phyloP scores from a whole-genome alignment of 2,329 filamentous ascomycete genomes.

The Alternaria triticimaculans region DNA sequence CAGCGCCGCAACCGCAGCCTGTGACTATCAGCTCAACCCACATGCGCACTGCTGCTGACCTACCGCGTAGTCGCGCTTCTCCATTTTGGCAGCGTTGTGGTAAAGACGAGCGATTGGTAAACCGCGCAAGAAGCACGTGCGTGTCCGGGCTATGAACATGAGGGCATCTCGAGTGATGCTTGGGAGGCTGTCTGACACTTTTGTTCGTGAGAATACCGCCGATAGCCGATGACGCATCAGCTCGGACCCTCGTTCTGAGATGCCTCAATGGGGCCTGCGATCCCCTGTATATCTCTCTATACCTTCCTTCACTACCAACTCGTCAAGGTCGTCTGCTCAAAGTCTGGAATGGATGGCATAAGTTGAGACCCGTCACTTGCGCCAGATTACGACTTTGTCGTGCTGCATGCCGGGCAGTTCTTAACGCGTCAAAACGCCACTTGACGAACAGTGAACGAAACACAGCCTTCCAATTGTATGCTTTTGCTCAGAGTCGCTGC shows the following conservation, averaged over 20 bases:
- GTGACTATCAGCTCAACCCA: conserved; percentile 27
- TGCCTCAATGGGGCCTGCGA: neutral
- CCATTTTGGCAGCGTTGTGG: conserved; percentile 33
- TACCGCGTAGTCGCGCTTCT: conserved; percentile 46
- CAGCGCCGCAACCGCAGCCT: conserved; percentile 75
- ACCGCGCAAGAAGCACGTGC: conserved; percentile 21
- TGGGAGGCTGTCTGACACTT: conserved; percentile 9
- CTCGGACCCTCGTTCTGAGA: neutral
- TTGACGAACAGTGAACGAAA: neutral
- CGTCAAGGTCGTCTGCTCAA: neutral
- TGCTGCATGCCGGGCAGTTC: neutral
- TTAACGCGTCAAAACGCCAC: neutral
- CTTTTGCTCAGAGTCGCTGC: neutral
- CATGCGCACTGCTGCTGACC: conserved; percentile 7
- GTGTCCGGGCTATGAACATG: conserved; percentile 39
- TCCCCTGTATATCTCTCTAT: neutral
- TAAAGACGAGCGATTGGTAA: conserved; percentile 18
- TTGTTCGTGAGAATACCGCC: conserved; percentile 21
- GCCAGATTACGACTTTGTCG: neutral
- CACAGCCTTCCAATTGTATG: neutral
- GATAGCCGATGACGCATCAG: conserved; percentile 34
- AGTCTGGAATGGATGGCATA: neutral
- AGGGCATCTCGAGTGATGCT: conserved; percentile 31
- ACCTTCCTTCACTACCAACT: neutral
- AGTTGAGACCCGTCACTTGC: neutral